A percentile compares a stretch with the other conserved stretches of the same genome.
Conservation (phyloP, 164 flowering plant species). For the Taxillus chinensis region DNA sequence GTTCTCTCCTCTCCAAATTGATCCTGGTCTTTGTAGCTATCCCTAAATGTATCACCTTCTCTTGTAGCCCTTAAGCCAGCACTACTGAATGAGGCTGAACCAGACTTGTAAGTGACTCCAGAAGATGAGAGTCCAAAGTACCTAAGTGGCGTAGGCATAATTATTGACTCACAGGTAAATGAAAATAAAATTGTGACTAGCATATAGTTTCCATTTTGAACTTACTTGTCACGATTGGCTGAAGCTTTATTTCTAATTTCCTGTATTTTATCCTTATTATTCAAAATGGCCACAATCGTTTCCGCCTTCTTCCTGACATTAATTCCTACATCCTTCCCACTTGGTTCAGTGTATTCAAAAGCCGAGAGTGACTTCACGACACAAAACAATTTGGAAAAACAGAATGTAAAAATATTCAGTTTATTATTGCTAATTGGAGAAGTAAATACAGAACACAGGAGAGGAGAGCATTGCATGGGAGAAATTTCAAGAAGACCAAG, state of each 20-base stretch:
- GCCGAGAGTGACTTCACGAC: constrained; percentile 61
- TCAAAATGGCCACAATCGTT: constrained; percentile 52
- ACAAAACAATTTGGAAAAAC: constrained; percentile 11
- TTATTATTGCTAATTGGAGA: not conserved
- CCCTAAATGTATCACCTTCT: constrained; percentile 36
- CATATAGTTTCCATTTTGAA: constrained; percentile 6
- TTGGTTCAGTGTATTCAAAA: constrained; percentile 92
- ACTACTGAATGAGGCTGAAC: constrained; percentile 48
- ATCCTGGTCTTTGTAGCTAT: constrained; percentile 38
- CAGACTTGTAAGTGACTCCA: constrained; percentile 69
- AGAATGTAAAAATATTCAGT: not conserved
- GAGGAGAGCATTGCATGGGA: not conserved
- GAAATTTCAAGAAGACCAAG: constrained; percentile 3
- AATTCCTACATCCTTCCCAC: constrained; percentile 89
- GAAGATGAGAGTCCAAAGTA: constrained; percentile 89
- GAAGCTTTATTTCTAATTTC: constrained; percentile 86
- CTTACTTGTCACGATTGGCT: constrained; percentile 89
- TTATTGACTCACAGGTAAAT: constrained; percentile 4
- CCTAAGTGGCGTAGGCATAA: constrained; percentile 26
- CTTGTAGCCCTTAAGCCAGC: constrained; percentile 38
- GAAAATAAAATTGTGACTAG: not conserved
- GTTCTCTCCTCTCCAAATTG: constrained; percentile 33
- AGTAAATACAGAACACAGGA: not conserved
- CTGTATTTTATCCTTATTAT: constrained; percentile 80
- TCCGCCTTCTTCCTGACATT: constrained; percentile 97